A percentile compares a stretch with the other conserved stretches of the same genome.
phyloP scores from a whole-genome alignment of 345 rosid species.

The Citrus hindsii region DNA sequence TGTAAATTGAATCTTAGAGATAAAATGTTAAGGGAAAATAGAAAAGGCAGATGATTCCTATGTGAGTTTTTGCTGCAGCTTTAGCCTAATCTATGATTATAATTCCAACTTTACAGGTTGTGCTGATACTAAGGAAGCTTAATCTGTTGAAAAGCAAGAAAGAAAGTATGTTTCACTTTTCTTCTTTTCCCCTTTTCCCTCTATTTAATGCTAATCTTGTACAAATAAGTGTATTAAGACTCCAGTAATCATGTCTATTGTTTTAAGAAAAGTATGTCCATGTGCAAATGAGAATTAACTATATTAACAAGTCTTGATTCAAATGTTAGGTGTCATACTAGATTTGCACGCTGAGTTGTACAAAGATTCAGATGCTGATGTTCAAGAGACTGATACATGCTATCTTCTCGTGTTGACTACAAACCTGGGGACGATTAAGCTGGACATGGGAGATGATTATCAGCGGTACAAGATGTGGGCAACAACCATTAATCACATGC shows the following conservation, averaged over 20 bases:
- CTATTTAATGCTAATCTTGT: neutral
- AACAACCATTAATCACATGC: slow-evolving; percentile 62
- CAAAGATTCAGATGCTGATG: slow-evolving; percentile 38
- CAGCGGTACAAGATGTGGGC: slow-evolving; percentile 73
- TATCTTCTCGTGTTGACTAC: slow-evolving; percentile 66
- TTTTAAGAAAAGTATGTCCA: neutral
- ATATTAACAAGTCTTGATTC: neutral
- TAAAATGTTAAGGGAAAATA: neutral
- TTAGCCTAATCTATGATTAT: neutral
- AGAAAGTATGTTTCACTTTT: slow-evolving; percentile 45
- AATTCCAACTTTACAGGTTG: slow-evolving; percentile 42
- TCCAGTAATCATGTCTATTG: neutral
- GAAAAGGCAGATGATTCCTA: neutral
- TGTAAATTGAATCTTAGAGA: neutral
- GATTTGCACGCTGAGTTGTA: slow-evolving; percentile 74
- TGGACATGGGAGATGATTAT: slow-evolving; percentile 82
- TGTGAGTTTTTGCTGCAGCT: neutral
- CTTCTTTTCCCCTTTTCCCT: neutral
- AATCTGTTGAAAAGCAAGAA: slow-evolving; percentile 65
- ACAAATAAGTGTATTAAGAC: neutral
- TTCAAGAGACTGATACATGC: slow-evolving; percentile 47
- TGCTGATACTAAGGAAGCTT: slow-evolving; percentile 60
- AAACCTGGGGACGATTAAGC: slow-evolving; percentile 56
- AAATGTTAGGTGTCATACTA: slow-evolving; percentile 51
- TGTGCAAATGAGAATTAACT: neutral